Conservation (phyloP, 2,329 filamentous ascomycete genomes). For the Neofusicoccum kwambonambiense region DNA sequence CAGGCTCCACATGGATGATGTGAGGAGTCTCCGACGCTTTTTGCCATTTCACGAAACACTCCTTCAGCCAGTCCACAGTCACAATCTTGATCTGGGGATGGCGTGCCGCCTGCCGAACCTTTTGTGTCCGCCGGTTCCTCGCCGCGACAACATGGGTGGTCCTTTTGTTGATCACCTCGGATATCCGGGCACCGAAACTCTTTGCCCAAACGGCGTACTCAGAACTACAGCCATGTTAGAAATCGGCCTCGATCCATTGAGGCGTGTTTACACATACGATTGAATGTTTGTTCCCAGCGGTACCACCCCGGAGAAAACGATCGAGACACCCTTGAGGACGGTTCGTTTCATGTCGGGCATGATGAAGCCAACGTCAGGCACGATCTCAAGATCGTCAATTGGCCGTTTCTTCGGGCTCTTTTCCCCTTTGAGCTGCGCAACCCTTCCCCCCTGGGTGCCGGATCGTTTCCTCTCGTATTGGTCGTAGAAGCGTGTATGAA, state of each 20-base stretch:
- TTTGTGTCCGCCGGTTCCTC: constrained; percentile 74
- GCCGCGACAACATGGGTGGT: constrained; percentile 73
- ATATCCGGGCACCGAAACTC: constrained; percentile 76
- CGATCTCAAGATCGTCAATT: constrained; percentile 53
- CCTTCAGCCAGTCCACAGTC: constrained; percentile 82
- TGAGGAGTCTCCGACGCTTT: constrained; percentile 77
- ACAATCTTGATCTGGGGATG: constrained; percentile 86
- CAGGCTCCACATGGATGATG: constrained; percentile 71
- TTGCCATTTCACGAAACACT: constrained; percentile 81
- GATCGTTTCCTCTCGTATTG: constrained; percentile 65
- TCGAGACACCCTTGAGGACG: constrained; percentile 70
- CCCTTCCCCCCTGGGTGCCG: constrained; percentile 44
- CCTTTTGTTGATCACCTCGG: constrained; percentile 53
- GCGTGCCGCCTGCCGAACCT: constrained; percentile 81
- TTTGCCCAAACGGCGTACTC: constrained; percentile 86
- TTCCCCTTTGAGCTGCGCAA: constrained; percentile 51
- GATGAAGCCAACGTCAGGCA: constrained; percentile 85
- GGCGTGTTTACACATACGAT: constrained; percentile 38
- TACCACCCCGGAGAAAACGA: constrained; percentile 89
- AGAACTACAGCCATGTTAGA: constrained; percentile 45
- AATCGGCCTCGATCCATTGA: background rate
- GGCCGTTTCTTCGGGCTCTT: constrained; percentile 50
- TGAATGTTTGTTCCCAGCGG: constrained; percentile 77
- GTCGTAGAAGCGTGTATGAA: constrained; percentile 80
- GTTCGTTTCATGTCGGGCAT: constrained; percentile 76